Evolutionary conservation across 768 basidiomycete species (phyloP), one percentile per base, ranked within the genome.

Genomic region (Chalciporus chontae): DNA sequence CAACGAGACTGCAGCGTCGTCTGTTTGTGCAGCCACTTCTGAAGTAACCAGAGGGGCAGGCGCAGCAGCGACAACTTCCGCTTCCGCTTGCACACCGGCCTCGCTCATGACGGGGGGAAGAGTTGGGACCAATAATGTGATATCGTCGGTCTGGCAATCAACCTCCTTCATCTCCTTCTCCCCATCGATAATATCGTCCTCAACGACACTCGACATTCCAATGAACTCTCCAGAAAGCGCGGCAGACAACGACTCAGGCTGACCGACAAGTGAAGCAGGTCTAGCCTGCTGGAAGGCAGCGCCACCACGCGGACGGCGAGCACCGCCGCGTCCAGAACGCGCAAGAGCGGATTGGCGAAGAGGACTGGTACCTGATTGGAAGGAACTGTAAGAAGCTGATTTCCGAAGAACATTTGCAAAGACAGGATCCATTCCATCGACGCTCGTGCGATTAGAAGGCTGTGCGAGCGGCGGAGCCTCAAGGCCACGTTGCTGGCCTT

Each of bases 361-460:
- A 39, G 87, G 85, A 58, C 83, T 85, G 15, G 73, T 71, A 48
- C 72, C 63, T 29, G 77, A 76, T 3, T 64, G 67, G n/a, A 76
- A 42, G 3, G 75, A 71, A 36, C 69, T 71, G 41, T 69, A 65
- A 17, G 71, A 75, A 0, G 70, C 66, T 5, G 77, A 69, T 36
- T 84, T 83, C 48, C 80, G 80, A 40, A 92, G 79, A 13, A 90
- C 76, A 51, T 87, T 88, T 46, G 90, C 89, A 60, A 90, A 94
- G 1, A 71, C 77, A 9, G 92, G 91, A 53, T 93, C 91, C 86
- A 94, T 89, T 39, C 89, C 90, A 48, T 92, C 89, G 4, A 90
- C 78, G 58, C 84, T 88, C 6, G 79, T 79, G 31, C 84, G 75
- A 58, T 87, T 86, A 4, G 83, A 84, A 8, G 63, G 67, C 11